These are phyloP conservation scores for Penicillium sp. DNA, from an alignment of 2,329 filamentous ascomycete genomes.

Conservation along the genomic window DNA sequence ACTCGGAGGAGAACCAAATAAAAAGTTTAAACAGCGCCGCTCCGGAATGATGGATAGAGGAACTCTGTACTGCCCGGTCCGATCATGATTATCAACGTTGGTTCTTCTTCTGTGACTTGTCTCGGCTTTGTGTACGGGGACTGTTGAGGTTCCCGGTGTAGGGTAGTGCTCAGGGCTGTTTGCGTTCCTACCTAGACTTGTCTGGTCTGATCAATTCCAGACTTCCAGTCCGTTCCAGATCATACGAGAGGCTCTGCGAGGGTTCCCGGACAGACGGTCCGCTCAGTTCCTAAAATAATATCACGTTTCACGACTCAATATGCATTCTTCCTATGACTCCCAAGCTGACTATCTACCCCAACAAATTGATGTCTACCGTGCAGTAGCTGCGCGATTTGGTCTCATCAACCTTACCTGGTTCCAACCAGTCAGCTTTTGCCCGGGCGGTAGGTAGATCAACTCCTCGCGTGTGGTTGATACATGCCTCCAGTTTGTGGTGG, in stretches of 20 bases:
- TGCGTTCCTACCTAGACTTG: background rate
- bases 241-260: background rate
- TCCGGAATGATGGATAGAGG: slow-evolving; percentile 25
- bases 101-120: slow-evolving; percentile 24
- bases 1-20: slow-evolving; percentile 31
- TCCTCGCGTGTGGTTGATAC: too few species aligned
- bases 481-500: too few species aligned
- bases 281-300: slow-evolving; percentile 10
- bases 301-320: slow-evolving; percentile 15
- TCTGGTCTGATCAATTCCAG: background rate
- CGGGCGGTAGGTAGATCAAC: too few species aligned
- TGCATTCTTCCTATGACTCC: background rate
- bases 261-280: background rate
- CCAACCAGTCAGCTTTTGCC: too few species aligned
- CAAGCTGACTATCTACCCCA: too few species aligned
- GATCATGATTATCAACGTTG: slow-evolving; percentile 29
- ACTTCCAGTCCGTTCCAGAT: background rate
- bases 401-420: too few species aligned
- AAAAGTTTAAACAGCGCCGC: slow-evolving; percentile 32
- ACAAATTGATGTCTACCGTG: too few species aligned
- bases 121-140: background rate
- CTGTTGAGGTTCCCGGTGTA: background rate
- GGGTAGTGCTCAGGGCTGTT: background rate
- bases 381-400: too few species aligned
- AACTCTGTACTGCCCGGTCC: slow-evolving; percentile 28